Evolutionary conservation across 2,329 filamentous ascomycete genomes (phyloP).

Genomic region (Simplicillium sp.): DNA sequence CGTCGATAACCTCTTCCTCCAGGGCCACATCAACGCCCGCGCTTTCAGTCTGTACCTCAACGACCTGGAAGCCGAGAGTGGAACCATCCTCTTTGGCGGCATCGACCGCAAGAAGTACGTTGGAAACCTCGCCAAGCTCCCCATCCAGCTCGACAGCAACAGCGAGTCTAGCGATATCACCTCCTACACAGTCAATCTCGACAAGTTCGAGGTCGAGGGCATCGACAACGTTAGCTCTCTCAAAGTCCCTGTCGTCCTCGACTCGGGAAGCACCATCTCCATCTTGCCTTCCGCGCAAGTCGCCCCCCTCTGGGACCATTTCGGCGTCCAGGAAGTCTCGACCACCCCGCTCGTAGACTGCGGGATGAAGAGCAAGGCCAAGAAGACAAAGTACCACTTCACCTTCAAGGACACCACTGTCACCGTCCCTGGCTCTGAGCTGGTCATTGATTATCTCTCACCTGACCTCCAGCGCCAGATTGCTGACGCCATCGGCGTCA

Average conservation of each 20-base stretch:
- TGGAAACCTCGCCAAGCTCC: conserved; percentile 33
- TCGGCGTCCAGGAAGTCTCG: not conserved
- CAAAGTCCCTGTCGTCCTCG: conserved; percentile 17
- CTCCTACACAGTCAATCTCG: conserved; percentile 23
- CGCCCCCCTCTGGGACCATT: not conserved
- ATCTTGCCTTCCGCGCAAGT: not conserved
- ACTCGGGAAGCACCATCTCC: conserved; percentile 36
- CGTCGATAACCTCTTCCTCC: conserved; percentile 51
- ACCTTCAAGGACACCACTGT: not conserved
- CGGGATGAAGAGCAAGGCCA: not conserved
- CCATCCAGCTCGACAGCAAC: conserved; percentile 36
- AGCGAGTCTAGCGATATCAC: conserved; percentile 30
- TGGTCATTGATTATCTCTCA: conserved; percentile 14
- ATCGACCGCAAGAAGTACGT: conserved; percentile 66
- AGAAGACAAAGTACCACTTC: not conserved
- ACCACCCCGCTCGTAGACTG: not conserved
- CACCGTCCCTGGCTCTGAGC: conserved; percentile 6
- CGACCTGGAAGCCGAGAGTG: conserved; percentile 54
- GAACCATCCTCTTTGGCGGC: conserved; percentile 69
- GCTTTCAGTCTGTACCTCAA: conserved; percentile 64
- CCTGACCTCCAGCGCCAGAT: conserved; percentile 7
- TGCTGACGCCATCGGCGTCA: conserved; percentile 27
- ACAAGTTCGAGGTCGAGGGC: conserved; percentile 18
- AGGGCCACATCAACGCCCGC: conserved; percentile 51
- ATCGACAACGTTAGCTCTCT: not conserved